Evolutionary conservation across 2,329 filamentous ascomycete genomes (phyloP).

Genomic region (Penicillium capsulatum): DNA sequence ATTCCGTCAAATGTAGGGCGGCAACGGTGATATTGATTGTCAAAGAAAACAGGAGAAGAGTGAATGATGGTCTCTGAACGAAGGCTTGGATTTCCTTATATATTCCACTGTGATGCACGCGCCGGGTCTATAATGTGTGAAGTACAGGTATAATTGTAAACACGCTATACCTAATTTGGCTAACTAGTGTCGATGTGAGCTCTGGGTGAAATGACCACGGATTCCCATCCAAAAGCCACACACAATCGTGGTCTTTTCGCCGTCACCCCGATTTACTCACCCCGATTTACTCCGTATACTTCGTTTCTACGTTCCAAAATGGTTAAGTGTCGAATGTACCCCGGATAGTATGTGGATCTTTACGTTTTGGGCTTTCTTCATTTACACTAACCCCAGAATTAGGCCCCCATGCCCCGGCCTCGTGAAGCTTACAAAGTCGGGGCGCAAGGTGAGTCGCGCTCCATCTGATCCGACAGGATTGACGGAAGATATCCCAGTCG

Average conservation of each 20-base stretch:
- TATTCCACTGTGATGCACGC: not conserved
- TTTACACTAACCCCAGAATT: too few relatives aligned
- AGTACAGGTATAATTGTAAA: not conserved
- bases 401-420: too few relatives aligned
- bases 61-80: not conserved
- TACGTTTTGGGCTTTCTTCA: too few relatives aligned
- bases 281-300: too few relatives aligned
- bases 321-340: too few relatives aligned
- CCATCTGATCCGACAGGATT: too few relatives aligned
- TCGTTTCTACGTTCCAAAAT: too few relatives aligned
- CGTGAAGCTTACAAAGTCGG: too few relatives aligned
- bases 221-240: not conserved
- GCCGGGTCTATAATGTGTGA: not conserved
- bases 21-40: not conserved
- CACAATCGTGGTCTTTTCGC: not conserved
- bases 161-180: not conserved
- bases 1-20: too few relatives aligned
- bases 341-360: too few relatives aligned
- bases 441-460: too few relatives aligned
- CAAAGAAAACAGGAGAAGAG: not conserved
- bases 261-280: not conserved
- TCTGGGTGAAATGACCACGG: not conserved
- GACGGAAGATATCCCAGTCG: too few relatives aligned
- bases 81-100: not conserved
- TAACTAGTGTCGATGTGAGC: not conserved